These are phyloP conservation scores for Ganoderma meredithae DNA, from an alignment of 1,284 basidiomycete species.

Conservation along the genomic window DNA sequence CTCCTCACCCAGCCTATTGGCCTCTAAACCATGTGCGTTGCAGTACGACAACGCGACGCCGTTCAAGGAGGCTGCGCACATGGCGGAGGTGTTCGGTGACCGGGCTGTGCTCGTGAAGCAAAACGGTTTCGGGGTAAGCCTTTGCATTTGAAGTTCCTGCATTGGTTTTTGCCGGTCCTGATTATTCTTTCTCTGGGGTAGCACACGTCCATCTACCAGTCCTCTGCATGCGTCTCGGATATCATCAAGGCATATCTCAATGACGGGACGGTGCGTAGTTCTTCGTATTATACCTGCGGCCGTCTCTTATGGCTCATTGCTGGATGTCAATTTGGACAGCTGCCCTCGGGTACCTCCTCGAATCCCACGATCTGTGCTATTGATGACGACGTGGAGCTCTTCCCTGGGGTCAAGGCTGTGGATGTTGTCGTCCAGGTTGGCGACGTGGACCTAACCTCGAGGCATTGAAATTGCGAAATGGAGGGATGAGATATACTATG, in stretches of 20 bases:
- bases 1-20: background rate
- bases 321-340: constrained; percentile 5
- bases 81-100: constrained; percentile 33
- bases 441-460: background rate
- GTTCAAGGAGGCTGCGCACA: constrained; percentile 31
- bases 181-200: background rate
- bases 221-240: constrained; percentile 17
- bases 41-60: constrained; percentile 35
- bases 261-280: constrained; percentile 19
- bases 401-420: constrained; percentile 20
- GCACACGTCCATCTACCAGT: constrained; percentile 26
- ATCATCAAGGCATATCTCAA: constrained; percentile 23
- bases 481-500: no score
- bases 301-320: no score
- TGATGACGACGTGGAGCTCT: constrained; percentile 23
- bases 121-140: constrained; percentile 34
- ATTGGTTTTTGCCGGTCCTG: background rate
- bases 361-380: constrained; percentile 22
- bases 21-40: background rate
- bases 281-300: background rate
- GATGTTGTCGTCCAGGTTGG: constrained; percentile 3
- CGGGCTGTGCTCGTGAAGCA: constrained; percentile 34
- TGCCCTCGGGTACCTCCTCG: constrained; percentile 17
- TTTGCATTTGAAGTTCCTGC: no score
- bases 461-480: background rate